These are phyloP conservation scores for Aspergillus novoparasiticus DNA, from an alignment of 2,329 filamentous ascomycete genomes.

Conservation along the genomic window DNA sequence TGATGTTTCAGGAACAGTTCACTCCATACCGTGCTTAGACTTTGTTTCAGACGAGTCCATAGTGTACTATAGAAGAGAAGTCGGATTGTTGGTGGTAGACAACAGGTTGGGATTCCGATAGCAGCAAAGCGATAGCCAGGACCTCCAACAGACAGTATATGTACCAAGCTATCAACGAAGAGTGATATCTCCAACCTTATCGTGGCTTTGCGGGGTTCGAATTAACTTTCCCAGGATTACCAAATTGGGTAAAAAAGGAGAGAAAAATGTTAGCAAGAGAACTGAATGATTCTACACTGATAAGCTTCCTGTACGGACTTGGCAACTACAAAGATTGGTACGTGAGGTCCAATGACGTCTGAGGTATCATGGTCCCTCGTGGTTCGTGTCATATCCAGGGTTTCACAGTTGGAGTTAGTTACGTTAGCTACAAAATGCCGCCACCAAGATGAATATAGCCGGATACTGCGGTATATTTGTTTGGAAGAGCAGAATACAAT, in stretches of 20 bases:
- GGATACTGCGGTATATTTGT: too few species aligned
- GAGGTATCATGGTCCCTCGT: background rate
- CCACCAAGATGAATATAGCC: background rate
- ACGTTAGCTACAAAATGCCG: background rate
- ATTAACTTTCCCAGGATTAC: background rate
- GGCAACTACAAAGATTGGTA: background rate
- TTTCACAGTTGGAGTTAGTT: too few species aligned
- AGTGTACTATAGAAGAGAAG: background rate
- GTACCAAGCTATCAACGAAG: background rate
- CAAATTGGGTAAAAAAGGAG: slow-evolving; percentile 2
- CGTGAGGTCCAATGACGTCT: background rate
- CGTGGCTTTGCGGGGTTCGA: background rate
- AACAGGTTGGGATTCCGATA: background rate
- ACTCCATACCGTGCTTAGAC: background rate
- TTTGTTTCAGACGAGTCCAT: background rate
- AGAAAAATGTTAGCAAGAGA: background rate
- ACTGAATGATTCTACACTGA: background rate
- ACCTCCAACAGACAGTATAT: background rate
- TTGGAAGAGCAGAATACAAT: too few species aligned
- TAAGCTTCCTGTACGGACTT: background rate
- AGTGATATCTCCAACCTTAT: background rate
- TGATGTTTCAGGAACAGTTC: background rate
- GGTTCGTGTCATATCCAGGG: too few species aligned
- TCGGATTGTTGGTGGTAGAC: background rate
- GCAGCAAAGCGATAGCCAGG: background rate